Percentiles rank a stretch among this genome's conserved stretches.
phyloP scores from a whole-genome alignment of 1,139 yeast species.

The Kluyveromyces sp. region DNA sequence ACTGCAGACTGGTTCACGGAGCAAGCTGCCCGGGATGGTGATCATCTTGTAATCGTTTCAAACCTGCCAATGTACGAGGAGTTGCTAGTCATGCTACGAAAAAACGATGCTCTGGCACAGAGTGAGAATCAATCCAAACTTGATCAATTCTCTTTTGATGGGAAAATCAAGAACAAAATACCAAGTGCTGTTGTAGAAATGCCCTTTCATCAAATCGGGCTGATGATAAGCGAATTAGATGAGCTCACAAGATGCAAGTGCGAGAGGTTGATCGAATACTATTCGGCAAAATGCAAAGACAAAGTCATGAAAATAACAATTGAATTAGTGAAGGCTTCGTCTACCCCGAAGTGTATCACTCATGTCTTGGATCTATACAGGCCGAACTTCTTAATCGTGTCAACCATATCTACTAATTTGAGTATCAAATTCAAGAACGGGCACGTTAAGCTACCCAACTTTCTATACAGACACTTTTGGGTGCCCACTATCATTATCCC shows the following conservation, averaged over 20 bases:
- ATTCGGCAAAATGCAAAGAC: conserved; percentile 33
- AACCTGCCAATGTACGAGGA: conserved; percentile 35
- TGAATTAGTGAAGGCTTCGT: conserved; percentile 41
- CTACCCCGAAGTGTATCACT: conserved; percentile 41
- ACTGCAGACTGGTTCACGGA: conserved; percentile 61
- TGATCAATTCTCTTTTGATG: conserved; percentile 3
- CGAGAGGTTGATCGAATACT: conserved; percentile 37
- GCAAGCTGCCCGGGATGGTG: conserved; percentile 52
- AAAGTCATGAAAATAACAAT: conserved; percentile 45
- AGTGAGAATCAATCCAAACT: neutral
- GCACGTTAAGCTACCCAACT: conserved; percentile 33
- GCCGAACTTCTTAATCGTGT: conserved; percentile 46
- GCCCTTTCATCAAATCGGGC: conserved; percentile 8
- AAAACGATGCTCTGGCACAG: neutral
- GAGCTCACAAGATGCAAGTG: conserved; percentile 38
- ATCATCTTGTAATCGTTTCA: conserved; percentile 48
- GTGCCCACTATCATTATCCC: conserved; percentile 34
- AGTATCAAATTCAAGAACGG: conserved; percentile 30
- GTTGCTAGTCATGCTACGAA: conserved; percentile 1
- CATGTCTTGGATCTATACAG: conserved; percentile 48
- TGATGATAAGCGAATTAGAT: conserved; percentile 21
- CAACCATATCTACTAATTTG: conserved; percentile 33
- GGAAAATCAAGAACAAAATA: neutral
- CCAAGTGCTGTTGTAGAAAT: conserved; percentile 1
- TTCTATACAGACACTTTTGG: conserved; percentile 30